Evolutionary conservation across 805 yeast species (phyloP), one percentile per base, ranked within the genome.

Genomic region (Wickerhamiella shivajii): DNA sequence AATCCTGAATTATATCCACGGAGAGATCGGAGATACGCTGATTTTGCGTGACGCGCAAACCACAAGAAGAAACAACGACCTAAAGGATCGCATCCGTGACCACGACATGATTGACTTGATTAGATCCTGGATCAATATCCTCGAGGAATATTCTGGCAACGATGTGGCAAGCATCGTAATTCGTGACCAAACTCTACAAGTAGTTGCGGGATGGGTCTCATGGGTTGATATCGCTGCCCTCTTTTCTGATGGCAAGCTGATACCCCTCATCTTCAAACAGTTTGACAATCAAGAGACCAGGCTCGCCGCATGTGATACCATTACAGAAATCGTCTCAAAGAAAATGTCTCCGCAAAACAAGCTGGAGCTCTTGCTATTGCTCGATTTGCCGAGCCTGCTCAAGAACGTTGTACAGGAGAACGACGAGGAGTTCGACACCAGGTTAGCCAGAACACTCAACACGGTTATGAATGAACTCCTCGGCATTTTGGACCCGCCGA

Each of bases 21-120:
- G 75, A 18, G 95, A 85, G 56, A 83, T 90, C 44, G 98, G 93
- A 21, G 98, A 90, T 53, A 90, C 79, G 50, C 67, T 85, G 44
- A 77, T 84, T 42, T 58, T 73, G 20, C 69, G 93, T 46, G 70
- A 77, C 13, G 40, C 49, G 8, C 71, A 71, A 43, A 69, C 68
- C 16, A 54, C 65, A 11, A 74, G 73, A 29, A 69, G 80, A 46
- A 80, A 78, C 53, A 76, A 68, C 44, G 56, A 60, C 27, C 61
- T 90, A 40, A 90, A 90, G 51, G 99, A 90, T 55, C 63, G 69
- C 17, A 76, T 90, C 44, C 68, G 99, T 54, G 63, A 64, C 9
- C 65, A 71, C 32, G 96, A 84, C 52, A 75, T 87, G 74, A 59
- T 62, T 14, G 53, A 59, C 7, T 57, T 87, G 46, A 68, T 83